Conservation (phyloP, 1,139 yeast species). For the Magnusiomyces suaveolens region DNA sequence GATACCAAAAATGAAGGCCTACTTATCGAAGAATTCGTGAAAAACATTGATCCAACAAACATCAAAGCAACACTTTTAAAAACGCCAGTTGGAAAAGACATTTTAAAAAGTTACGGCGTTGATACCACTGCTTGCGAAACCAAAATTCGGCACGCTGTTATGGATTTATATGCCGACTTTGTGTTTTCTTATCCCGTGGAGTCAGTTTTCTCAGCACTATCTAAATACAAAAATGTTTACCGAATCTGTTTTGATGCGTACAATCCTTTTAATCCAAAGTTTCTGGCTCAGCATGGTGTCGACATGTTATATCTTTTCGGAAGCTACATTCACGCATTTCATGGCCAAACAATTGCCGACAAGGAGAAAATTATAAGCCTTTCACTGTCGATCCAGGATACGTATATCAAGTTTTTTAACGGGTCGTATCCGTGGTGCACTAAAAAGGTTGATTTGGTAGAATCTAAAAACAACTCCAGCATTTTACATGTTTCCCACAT, state of each 20-base stretch:
- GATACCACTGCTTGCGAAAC: neutral
- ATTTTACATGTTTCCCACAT: neutral
- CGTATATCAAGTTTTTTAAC: neutral
- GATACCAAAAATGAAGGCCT: conserved; percentile 15
- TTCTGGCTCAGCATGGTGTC: conserved; percentile 12
- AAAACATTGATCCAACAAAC: neutral
- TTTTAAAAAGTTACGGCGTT: conserved; percentile 2
- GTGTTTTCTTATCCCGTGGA: conserved; percentile 12
- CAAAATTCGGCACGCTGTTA: neutral
- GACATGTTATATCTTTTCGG: conserved; percentile 13
- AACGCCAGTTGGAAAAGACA: neutral
- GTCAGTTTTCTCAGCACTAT: neutral
- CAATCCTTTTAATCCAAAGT: conserved; percentile 9
- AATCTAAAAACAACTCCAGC: neutral
- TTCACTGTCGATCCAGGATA: neutral
- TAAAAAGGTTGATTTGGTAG: neutral
- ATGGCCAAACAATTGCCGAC: neutral
- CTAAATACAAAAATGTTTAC: neutral
- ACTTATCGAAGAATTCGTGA: conserved; percentile 5
- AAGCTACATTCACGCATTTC: conserved; percentile 4
- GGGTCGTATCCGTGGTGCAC: neutral
- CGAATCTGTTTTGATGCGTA: conserved; percentile 11
- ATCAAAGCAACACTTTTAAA: neutral
- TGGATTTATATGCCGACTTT: conserved; percentile 10
- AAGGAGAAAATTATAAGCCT: neutral